phyloP scores from a whole-genome alignment of 2,329 filamentous ascomycete species.

The Paraconiothyrium sp. region DNA sequence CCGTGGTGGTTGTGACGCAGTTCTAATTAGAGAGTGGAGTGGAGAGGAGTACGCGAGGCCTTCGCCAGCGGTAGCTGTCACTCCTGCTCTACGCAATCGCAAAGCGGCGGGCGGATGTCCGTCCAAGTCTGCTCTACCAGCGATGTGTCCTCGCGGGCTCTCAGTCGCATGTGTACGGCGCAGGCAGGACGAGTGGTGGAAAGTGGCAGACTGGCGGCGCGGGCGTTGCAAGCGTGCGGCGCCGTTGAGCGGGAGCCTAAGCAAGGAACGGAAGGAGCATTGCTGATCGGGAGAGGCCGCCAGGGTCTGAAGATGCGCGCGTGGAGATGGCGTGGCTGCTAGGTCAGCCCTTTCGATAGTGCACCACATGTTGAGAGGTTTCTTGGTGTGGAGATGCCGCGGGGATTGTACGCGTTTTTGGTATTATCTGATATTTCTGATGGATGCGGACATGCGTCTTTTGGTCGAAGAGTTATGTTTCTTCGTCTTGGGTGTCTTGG shows the following conservation, averaged over 20 bases:
- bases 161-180: not conserved
- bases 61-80: not conserved
- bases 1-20: no score
- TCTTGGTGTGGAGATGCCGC: not conserved
- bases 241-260: slow-evolving; percentile 9
- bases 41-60: no score
- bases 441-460: not conserved
- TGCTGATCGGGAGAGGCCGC: slow-evolving; percentile 11
- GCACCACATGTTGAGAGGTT: not conserved
- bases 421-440: not conserved
- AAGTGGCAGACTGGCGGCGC: not conserved
- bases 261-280: slow-evolving; percentile 16
- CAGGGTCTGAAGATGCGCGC: slow-evolving; percentile 2
- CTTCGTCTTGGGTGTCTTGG: not conserved
- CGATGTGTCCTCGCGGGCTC: not conserved
- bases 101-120: not conserved
- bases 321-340: not conserved
- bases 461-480: not conserved
- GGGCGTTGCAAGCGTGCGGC: slow-evolving; percentile 1
- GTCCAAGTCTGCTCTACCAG: not conserved
- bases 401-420: not conserved
- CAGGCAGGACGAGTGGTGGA: not conserved
- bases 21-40: no score
- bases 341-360: slow-evolving; percentile 9
- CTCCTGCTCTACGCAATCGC: not conserved